A percentile compares a stretch with the other conserved stretches of the same genome.
These are phyloP conservation scores for Psidium guajava DNA, from an alignment of 345 rosid species.

Conservation along the genomic window DNA sequence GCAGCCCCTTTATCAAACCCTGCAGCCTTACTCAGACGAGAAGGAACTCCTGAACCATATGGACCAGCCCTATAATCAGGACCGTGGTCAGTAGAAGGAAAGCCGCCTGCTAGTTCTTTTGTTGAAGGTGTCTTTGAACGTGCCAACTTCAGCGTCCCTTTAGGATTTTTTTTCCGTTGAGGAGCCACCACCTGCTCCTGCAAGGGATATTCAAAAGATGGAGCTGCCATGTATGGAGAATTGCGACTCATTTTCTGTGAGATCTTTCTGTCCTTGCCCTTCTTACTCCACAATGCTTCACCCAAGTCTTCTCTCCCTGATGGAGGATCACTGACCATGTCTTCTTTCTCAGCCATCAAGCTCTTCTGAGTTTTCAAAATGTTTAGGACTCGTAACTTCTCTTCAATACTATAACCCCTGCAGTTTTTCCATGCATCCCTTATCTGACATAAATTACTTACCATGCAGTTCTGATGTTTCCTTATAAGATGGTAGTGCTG, in stretches of 20 bases:
- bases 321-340: constrained; percentile 49
- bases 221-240: constrained; percentile 25
- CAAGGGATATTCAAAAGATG: constrained; percentile 36
- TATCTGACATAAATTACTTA: constrained; percentile 62
- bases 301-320: constrained; percentile 48
- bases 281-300: constrained; percentile 52
- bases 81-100: constrained; percentile 32
- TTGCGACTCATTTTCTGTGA: constrained; percentile 25
- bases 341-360: constrained; percentile 72
- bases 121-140: constrained; percentile 29
- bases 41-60: constrained; percentile 20
- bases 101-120: constrained; percentile 21
- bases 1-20: constrained; percentile 33
- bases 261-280: constrained; percentile 44
- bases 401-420: constrained; percentile 74
- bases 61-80: constrained; percentile 37
- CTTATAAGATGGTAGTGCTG: constrained; percentile 73
- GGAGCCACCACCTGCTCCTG: constrained; percentile 30
- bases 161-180: constrained; percentile 52
- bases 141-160: constrained; percentile 45
- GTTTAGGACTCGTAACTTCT: constrained; percentile 83
- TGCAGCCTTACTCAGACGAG: constrained; percentile 27
- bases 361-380: constrained; percentile 74
- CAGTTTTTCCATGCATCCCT: constrained; percentile 88
- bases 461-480: constrained; percentile 77